Percentiles rank a stretch among this genome's conserved stretches.
phyloP scores from a whole-genome alignment of 1,139 yeast species.

The Hemisphaericaspora lyxosophila region DNA sequence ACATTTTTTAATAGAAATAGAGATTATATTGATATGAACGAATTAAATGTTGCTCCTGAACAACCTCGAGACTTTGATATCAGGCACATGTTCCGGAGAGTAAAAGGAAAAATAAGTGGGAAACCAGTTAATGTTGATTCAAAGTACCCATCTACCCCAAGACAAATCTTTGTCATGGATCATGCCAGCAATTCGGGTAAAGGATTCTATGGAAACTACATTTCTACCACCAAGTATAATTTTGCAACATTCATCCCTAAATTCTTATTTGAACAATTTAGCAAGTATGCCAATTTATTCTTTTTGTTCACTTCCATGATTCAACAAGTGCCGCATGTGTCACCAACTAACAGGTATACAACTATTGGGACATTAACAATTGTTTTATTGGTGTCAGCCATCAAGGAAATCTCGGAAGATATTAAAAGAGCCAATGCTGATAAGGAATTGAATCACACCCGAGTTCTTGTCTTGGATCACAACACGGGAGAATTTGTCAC shows the following conservation, averaged over 20 bases:
- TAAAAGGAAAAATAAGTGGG: conserved; percentile 15
- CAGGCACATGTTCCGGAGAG: conserved; percentile 40
- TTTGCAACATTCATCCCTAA: conserved; percentile 91
- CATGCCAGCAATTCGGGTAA: conserved; percentile 50
- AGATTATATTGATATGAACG: conserved; percentile 26
- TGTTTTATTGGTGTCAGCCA: conserved; percentile 85
- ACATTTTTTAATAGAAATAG: conserved; percentile 6
- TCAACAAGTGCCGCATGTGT: conserved; percentile 95
- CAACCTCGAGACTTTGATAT: conserved; percentile 51
- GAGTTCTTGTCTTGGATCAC: conserved; percentile 66
- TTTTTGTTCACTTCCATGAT: conserved; percentile 89
- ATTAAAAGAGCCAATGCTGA: conserved; percentile 86
- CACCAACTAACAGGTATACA: conserved; percentile 95
- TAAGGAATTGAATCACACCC: conserved; percentile 80
- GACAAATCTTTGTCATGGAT: conserved; percentile 71
- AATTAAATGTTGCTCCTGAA: conserved; percentile 10
- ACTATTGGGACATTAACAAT: conserved; percentile 88
- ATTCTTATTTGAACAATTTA: conserved; percentile 92
- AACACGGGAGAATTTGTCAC: conserved; percentile 57
- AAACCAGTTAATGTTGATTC: conserved; percentile 7
- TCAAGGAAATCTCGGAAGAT: conserved; percentile 90
- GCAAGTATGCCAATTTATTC: conserved; percentile 94
- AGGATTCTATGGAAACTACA: conserved; percentile 77
- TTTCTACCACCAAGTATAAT: conserved; percentile 96
- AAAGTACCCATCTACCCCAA: conserved; percentile 38